Conservation (phyloP, 306 rosid genomes). For the Lithocarpus polystachyus region DNA sequence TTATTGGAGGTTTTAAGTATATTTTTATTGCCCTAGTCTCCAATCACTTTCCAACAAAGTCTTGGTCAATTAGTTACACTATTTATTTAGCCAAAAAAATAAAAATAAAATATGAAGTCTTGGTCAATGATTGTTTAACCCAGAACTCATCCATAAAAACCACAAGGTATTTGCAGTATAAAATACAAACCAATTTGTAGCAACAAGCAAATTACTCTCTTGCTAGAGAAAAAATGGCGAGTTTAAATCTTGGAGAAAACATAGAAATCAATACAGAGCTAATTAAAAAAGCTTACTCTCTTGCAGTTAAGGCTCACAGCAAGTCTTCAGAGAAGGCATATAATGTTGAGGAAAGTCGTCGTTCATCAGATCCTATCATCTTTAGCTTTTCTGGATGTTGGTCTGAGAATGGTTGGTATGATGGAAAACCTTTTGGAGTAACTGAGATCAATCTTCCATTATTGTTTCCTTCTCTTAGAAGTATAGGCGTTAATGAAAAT, state of each 20-base stretch:
- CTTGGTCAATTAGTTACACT: no score
- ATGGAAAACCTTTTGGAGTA: slow-evolving; percentile 39
- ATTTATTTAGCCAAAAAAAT: no score
- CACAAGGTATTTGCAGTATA: not conserved
- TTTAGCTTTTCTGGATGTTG: slow-evolving; percentile 54
- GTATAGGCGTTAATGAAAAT: slow-evolving; percentile 55
- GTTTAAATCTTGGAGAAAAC: slow-evolving; percentile 29
- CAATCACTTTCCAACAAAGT: no score
- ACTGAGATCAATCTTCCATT: slow-evolving; percentile 18
- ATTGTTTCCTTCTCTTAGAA: slow-evolving; percentile 51
- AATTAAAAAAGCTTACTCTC: slow-evolving; percentile 29
- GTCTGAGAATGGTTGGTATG: slow-evolving; percentile 39
- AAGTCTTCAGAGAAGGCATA: slow-evolving; percentile 18
- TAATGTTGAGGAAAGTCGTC: not conserved
- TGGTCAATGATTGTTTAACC: no score
- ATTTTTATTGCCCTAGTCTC: no score
- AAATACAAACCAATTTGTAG: not conserved
- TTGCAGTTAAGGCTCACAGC: slow-evolving; percentile 40
- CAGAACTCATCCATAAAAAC: not conserved
- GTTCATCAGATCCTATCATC: slow-evolving; percentile 18
- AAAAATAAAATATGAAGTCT: no score
- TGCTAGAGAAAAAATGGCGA: slow-evolving; percentile 26
- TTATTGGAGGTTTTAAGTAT: no score
- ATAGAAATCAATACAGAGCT: slow-evolving; percentile 32
- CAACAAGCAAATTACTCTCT: not conserved